Conservation (phyloP, 1,139 yeast species). For the Magnusiomyces ingens region DNA sequence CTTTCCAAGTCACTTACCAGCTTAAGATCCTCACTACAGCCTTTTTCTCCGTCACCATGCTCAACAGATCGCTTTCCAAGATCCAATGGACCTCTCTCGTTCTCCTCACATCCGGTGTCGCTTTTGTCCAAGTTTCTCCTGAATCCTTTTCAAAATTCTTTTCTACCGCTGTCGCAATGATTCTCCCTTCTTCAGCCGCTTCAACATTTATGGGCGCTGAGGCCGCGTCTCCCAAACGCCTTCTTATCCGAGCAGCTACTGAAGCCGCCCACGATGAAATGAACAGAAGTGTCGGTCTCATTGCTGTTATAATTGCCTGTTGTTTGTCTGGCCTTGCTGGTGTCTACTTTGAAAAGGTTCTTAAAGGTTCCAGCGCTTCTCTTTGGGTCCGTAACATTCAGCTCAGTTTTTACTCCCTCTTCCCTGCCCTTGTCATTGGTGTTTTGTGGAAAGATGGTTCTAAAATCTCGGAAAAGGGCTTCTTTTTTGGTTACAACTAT, state of each 20-base stretch:
- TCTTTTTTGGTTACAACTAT: conserved; percentile 36
- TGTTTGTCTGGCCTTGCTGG: conserved; percentile 38
- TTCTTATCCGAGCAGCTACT: conserved; percentile 10
- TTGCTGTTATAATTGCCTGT: conserved; percentile 37
- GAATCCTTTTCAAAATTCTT: conserved; percentile 24
- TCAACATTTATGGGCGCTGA: background rate
- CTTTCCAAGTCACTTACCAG: conserved; percentile 40
- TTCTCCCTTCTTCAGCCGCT: conserved; percentile 1
- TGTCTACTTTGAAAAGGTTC: conserved; percentile 39
- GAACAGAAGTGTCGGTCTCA: conserved; percentile 31
- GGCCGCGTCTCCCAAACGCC: background rate
- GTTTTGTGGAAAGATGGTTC: conserved; percentile 34
- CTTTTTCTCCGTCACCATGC: conserved; percentile 38
- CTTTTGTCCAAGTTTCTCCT: conserved; percentile 37
- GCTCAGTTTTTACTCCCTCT: conserved; percentile 35
- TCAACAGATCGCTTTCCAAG: conserved; percentile 30
- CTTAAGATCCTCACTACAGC: conserved; percentile 40
- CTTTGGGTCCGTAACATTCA: conserved; percentile 39
- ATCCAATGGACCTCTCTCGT: conserved; percentile 36
- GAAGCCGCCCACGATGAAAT: conserved; percentile 20
- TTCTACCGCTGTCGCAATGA: conserved; percentile 14
- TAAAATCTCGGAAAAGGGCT: conserved; percentile 32
- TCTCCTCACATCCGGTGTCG: conserved; percentile 36
- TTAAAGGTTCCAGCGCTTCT: conserved; percentile 34
- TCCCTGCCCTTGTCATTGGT: conserved; percentile 38